Evolutionary conservation across 169 alveolate genomes (phyloP).

Genomic region (Theileria orientalis): DNA sequence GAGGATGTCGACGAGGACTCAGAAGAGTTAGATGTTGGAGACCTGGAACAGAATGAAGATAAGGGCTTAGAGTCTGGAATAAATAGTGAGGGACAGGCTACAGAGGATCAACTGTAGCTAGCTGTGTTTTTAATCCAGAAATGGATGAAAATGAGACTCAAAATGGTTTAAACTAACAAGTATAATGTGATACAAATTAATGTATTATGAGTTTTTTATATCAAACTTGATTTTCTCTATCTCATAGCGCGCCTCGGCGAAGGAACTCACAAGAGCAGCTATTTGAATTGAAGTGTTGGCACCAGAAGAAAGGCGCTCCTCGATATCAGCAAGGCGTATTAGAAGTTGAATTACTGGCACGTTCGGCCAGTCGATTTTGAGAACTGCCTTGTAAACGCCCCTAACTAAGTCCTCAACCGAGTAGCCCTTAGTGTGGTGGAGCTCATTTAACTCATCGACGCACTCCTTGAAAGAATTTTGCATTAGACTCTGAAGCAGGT

Average conservation of each 20-base stretch:
- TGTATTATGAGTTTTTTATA: background rate
- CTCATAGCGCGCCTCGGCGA: conserved; percentile 79
- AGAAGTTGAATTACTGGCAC: conserved; percentile 75
- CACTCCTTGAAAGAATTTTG: conserved; percentile 78
- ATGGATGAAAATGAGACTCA: background rate
- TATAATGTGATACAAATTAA: background rate
- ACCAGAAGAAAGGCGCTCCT: conserved; percentile 82
- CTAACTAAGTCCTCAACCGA: conserved; percentile 86
- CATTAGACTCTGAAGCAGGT: conserved; percentile 70
- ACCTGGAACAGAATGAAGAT: no score
- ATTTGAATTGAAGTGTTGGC: conserved; percentile 79
- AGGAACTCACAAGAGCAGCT: conserved; percentile 80
- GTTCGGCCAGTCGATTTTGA: conserved; percentile 80
- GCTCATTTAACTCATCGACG: conserved; percentile 65
- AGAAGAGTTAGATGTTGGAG: background rate
- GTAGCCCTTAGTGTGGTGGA: conserved; percentile 82
- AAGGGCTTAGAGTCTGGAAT: no score
- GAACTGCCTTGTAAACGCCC: conserved; percentile 77
- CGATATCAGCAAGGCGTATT: conserved; percentile 81
- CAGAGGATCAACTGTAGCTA: conserved; percentile 3
- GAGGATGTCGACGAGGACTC: background rate
- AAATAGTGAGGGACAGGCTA: no score
- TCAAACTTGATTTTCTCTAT: conserved; percentile 77
- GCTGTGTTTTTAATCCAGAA: no score
- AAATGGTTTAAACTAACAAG: no score